Evolutionary conservation across 2,329 filamentous ascomycete genomes (phyloP).

Genomic region (Pyrenochaeta sp.): DNA sequence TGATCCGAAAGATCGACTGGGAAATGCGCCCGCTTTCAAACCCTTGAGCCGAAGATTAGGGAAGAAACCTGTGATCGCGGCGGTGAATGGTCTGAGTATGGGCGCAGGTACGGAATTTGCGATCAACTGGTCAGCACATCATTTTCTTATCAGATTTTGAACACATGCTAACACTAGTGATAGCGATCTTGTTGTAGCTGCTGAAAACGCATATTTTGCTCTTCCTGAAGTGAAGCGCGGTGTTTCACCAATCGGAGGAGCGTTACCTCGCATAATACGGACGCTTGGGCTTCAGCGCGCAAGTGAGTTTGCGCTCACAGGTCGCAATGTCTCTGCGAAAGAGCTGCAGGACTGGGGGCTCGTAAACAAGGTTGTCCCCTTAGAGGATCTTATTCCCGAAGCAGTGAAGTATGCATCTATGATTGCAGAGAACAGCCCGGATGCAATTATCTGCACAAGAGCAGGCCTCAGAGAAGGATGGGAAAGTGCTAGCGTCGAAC

Average conservation of each 20-base stretch:
- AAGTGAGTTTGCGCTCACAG: slow-evolving; percentile 34
- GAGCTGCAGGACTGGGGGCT: slow-evolving; percentile 33
- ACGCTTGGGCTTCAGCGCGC: slow-evolving; percentile 36
- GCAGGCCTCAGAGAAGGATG: slow-evolving; percentile 29
- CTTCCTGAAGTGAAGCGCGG: slow-evolving; percentile 40
- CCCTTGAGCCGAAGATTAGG: slow-evolving; percentile 61
- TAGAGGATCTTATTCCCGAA: slow-evolving; percentile 22
- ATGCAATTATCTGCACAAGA: slow-evolving; percentile 30
- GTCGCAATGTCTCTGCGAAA: slow-evolving; percentile 24
- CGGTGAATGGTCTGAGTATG: slow-evolving; percentile 58
- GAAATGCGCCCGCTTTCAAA: slow-evolving; percentile 53
- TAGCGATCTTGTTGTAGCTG: slow-evolving; percentile 33
- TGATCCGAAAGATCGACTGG: slow-evolving; percentile 21
- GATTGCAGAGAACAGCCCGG: slow-evolving; percentile 34
- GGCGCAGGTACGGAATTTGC: slow-evolving; percentile 36
- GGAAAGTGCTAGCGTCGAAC: slow-evolving; percentile 29
- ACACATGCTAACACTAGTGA: background rate
- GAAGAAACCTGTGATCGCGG: slow-evolving; percentile 65
- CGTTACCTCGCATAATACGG: slow-evolving; percentile 33
- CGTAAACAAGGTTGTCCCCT: slow-evolving; percentile 29
- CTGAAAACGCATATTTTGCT: slow-evolving; percentile 27
- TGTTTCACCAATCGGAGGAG: slow-evolving; percentile 30
- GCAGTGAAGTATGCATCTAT: slow-evolving; percentile 24
- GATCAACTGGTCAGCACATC: slow-evolving; percentile 20
- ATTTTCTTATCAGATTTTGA: background rate